Base-by-base conservation (phyloP, 176 grass and related monocot species). In the Phragmites australis region DNA sequence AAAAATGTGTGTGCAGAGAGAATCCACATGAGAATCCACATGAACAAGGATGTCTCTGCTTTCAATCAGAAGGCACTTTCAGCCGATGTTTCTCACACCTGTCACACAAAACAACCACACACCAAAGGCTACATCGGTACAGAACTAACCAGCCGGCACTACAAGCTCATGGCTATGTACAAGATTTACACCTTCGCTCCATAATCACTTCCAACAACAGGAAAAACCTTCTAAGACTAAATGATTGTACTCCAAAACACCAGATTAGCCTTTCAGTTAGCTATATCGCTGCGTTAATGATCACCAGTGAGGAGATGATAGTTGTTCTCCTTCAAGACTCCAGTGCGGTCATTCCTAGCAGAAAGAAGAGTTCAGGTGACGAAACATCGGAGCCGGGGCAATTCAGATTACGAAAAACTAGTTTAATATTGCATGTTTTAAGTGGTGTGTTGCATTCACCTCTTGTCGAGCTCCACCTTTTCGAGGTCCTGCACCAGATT, bases 381-480 rank as follows among this genome's bases (percentile, higher is more conserved):
- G 40, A 25, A 8, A 69, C 65, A 41, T 17, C 40, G 21, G 22
- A 1, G 23, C 9, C 3, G 3, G 21, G 45, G 39, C 6, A 83
- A 41, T n/a, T 23, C 6, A 26, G 12, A 23, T 10, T n/a, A 30
- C 18, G 6, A 42, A 65, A 34, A 18, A 19, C 65, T 27, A 49
- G 30, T 37, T 47, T 16, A 16, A 30, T 31, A 50, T 6, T 18
- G 50, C 19, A 62, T 15, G 14, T 6, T 65, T 39, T 23, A 1
- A 51, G 49, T 21, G 48, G 30, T 74, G 14, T 66, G 11, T 22
- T 47, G 21, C 46, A 30, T 44, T 76, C 65, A 90, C 91, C 88
- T 93, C 64, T 74, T 90, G 29, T 90, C 82, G 19, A 88, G 64
- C 27, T 93, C 85, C 44, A 80, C 80, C 70, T 90, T 88, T 56